These are phyloP conservation scores for Penicillium polonicum DNA, from an alignment of 2,329 filamentous ascomycete genomes.

Conservation along the genomic window DNA sequence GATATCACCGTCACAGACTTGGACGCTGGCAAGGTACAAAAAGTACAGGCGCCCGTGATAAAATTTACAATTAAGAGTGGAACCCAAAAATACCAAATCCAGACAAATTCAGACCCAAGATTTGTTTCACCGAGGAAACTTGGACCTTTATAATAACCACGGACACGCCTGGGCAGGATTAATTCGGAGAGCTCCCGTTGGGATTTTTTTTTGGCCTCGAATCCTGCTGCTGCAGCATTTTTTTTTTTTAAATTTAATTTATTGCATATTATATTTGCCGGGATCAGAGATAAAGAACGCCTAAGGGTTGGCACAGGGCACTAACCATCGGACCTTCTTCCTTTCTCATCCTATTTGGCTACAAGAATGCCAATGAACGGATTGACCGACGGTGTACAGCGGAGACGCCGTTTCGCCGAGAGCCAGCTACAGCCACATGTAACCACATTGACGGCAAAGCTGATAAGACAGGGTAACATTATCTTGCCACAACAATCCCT, in stretches of 20 bases:
- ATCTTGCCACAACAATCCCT: slow-evolving; percentile 1
- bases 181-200: not conserved
- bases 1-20: not conserved
- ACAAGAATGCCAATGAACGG: slow-evolving; percentile 8
- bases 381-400: slow-evolving; percentile 15
- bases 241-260: not conserved
- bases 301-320: not conserved
- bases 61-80: not conserved
- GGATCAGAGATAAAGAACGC: slow-evolving; percentile 13
- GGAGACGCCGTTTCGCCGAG: slow-evolving; percentile 14
- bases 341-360: not conserved
- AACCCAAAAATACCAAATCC: not conserved
- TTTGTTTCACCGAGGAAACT: not conserved
- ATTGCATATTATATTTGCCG: not conserved
- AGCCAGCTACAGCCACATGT: slow-evolving; percentile 8
- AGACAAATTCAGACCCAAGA: not conserved
- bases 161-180: not conserved
- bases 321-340: not conserved
- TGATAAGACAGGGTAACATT: slow-evolving; percentile 8
- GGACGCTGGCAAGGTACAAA: not conserved
- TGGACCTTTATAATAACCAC: not conserved
- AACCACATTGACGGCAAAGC: slow-evolving; percentile 10
- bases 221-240: not conserved
- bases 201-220: not conserved
- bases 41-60: not conserved